Percentiles rank a stretch among this genome's conserved stretches.
Evolutionary conservation across 73 alveolate genomes (phyloP).

Genomic region (Urostyla sp.): DNA sequence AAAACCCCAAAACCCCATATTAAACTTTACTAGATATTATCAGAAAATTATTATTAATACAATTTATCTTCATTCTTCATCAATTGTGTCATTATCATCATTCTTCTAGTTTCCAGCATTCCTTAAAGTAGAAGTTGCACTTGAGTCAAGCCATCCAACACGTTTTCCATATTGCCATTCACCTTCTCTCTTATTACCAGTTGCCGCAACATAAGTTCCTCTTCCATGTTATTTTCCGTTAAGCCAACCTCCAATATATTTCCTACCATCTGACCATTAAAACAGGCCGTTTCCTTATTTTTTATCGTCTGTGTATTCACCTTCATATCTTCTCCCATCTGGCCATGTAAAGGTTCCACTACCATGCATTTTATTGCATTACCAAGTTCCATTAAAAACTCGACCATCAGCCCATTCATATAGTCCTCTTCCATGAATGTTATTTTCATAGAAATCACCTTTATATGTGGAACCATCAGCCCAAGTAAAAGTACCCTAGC

Average conservation of each 20-base stretch:
- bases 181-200: not conserved
- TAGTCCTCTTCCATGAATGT: slow-evolving; percentile 64
- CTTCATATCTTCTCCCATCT: slow-evolving; percentile 69
- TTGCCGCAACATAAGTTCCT: not conserved
- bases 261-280: slow-evolving; percentile 47
- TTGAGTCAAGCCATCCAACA: slow-evolving; percentile 37
- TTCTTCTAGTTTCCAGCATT: too few relatives aligned
- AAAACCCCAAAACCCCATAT: too few relatives aligned
- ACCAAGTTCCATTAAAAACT: slow-evolving; percentile 67
- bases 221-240: slow-evolving; percentile 38
- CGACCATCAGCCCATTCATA: slow-evolving; percentile 69
- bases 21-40: too few relatives aligned
- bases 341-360: slow-evolving; percentile 76
- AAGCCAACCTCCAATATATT: slow-evolving; percentile 38
- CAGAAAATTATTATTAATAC: too few relatives aligned
- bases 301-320: slow-evolving; percentile 70
- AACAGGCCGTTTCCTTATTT: slow-evolving; percentile 69
- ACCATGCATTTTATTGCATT: slow-evolving; percentile 72
- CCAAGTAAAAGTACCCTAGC: slow-evolving; percentile 67
- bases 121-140: too few relatives aligned
- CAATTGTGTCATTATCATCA: too few relatives aligned
- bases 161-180: slow-evolving; percentile 30
- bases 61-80: too few relatives aligned
- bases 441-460: slow-evolving; percentile 67
- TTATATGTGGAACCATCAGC: slow-evolving; percentile 63